Base-by-base conservation (phyloP, 2,329 filamentous ascomycete genomes). In the Clonostachys rhizophaga region DNA sequence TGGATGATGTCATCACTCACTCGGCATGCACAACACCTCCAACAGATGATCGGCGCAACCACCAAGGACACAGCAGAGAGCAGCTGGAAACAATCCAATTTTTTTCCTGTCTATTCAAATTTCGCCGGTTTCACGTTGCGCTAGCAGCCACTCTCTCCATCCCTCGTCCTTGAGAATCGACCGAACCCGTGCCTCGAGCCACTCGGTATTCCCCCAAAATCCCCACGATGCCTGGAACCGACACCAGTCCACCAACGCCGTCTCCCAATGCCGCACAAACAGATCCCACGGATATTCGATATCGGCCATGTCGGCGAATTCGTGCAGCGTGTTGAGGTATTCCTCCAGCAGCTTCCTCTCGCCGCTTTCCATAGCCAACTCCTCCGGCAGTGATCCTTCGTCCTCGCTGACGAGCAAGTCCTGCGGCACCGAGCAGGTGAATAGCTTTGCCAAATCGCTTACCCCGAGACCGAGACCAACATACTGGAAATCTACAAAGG, bases 401-500 rank as follows among this genome's bases (percentile, higher is more conserved):
- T n/a, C 14, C 5, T 45, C 37, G 7, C 43, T 43, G 7, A 7
- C 5, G 9, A 30, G 24, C 24, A 30, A 30, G 17, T 24, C 43
- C 30, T 45, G 44, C 16, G 41, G n/a, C 0, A 86, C 72, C 3
- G 83, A 85, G 59, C 82, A 86, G 0, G 83, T 86, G 50, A 86
- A 84, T 1, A 86, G 60, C 56, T 86, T 86, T 3, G 82, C 83
- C 0, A 87, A 65, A 58, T 87, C 84, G 52, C 82, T 83, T 0
- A 81, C 82, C 0, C 84, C 83, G 0, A 86, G 58, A 0, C 84
- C 83, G 0, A 85, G 61, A 0, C 84, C 84, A 0, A 78, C 74
- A 53, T 87, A 87, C 54, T 87, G 84, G 47, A 87, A 87, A 57
- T 87, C 84, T 55, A 82, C 86, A 52, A 87, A 83, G 1, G 79